Percentiles rank a stretch among this genome's conserved stretches.
Evolutionary conservation across 352 stramenopile genomes (phyloP).

Genomic region (Phytophthora vignae): DNA sequence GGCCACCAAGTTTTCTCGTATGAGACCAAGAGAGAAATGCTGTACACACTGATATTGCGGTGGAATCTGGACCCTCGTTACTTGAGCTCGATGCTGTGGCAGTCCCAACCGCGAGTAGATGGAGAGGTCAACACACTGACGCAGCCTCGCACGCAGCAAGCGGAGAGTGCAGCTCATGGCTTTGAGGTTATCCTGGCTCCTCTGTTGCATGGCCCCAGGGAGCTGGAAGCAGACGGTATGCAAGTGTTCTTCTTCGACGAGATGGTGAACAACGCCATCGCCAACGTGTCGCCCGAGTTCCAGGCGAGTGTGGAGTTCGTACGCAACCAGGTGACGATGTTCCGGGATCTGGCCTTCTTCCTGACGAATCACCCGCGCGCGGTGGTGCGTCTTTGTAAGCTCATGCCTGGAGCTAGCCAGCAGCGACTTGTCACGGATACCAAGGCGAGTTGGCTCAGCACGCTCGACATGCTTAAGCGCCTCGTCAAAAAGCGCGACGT

Average conservation of each 20-base stretch:
- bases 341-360: slow-evolving; percentile 56
- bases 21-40: slow-evolving; percentile 51
- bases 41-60: slow-evolving; percentile 48
- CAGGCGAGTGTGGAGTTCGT: slow-evolving; percentile 46
- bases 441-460: slow-evolving; percentile 55
- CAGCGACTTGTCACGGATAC: slow-evolving; percentile 50
- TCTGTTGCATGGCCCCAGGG: slow-evolving; percentile 43
- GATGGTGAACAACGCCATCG: slow-evolving; percentile 51
- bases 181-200: slow-evolving; percentile 58
- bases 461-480: slow-evolving; percentile 58
- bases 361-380: slow-evolving; percentile 55
- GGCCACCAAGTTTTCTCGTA: slow-evolving; percentile 46
- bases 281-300: slow-evolving; percentile 43
- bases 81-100: slow-evolving; percentile 57
- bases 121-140: slow-evolving; percentile 10
- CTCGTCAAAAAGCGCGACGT: slow-evolving; percentile 49
- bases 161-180: slow-evolving; percentile 50
- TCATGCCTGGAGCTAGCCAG: slow-evolving; percentile 43
- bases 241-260: slow-evolving; percentile 55
- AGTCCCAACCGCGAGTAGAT: slow-evolving; percentile 49
- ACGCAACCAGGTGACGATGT: slow-evolving; percentile 42
- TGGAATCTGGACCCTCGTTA: slow-evolving; percentile 61
- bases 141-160: slow-evolving; percentile 42
- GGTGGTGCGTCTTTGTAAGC: slow-evolving; percentile 49
- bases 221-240: slow-evolving; percentile 47